Percentiles rank a stretch among this genome's conserved stretches.
Conservation (phyloP, 2,329 filamentous ascomycete genomes). For the Daldinia eschscholtzii region DNA sequence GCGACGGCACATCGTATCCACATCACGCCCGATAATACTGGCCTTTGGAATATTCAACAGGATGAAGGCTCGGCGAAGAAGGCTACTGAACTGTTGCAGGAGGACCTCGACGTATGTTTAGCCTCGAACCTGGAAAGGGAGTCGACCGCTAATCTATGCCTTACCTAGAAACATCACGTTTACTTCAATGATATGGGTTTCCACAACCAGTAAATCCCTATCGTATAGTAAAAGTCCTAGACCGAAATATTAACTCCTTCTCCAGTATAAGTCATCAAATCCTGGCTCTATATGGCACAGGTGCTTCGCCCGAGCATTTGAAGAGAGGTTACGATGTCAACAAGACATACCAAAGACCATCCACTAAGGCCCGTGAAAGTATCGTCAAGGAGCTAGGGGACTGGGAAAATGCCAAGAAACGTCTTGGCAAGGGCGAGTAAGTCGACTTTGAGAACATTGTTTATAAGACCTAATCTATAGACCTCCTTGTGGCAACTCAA, state of each 20-base stretch:
- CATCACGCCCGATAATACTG: constrained; percentile 63
- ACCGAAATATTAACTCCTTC: constrained; percentile 23
- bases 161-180: constrained; percentile 72
- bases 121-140: constrained; percentile 19
- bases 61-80: constrained; percentile 71
- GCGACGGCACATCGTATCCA: constrained; percentile 63
- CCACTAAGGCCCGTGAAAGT: constrained; percentile 60
- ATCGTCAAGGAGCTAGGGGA: constrained; percentile 69
- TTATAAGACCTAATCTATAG: neutral
- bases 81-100: constrained; percentile 77
- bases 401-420: constrained; percentile 66
- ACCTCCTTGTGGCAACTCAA: neutral
- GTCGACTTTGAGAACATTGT: constrained; percentile 16
- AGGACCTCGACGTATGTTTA: constrained; percentile 72
- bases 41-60: constrained; percentile 62
- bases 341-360: constrained; percentile 72
- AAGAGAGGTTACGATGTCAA: constrained; percentile 75
- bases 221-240: neutral
- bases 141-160: neutral
- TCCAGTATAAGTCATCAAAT: constrained; percentile 76
- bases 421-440: constrained; percentile 69
- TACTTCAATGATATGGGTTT: constrained; percentile 83
- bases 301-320: constrained; percentile 71
- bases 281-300: constrained; percentile 81
- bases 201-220: constrained; percentile 78